Percentiles rank a stretch among this genome's conserved stretches.
Conservation (phyloP, 306 rosid genomes). For the Vigna reflexopilosa region DNA sequence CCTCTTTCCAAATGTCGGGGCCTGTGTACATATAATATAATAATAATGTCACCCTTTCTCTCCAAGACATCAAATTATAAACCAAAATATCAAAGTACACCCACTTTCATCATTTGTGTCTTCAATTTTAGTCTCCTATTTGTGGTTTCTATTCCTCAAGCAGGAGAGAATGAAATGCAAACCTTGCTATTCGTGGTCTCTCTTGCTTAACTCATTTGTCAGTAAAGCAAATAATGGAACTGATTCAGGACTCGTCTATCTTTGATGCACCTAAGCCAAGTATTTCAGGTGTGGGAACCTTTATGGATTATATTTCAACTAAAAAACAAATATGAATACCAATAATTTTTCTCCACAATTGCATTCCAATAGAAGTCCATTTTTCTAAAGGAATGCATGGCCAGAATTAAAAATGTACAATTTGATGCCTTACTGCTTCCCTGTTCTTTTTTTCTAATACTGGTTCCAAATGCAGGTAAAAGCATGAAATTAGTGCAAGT, state of each 20-base stretch:
- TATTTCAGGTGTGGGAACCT: slow-evolving; percentile 38
- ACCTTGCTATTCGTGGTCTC: slow-evolving; percentile 4
- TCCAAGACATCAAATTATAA: slow-evolving; percentile 25
- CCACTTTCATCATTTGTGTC: slow-evolving; percentile 26
- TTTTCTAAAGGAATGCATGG: slow-evolving; percentile 21
- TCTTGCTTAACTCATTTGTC: slow-evolving; percentile 24
- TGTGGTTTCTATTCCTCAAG: slow-evolving; percentile 5
- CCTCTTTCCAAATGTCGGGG: slow-evolving; percentile 49
- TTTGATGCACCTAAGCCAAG: slow-evolving; percentile 16
- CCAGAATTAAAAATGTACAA: slow-evolving; percentile 1
- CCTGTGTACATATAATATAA: slow-evolving; percentile 9
- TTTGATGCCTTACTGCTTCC: background rate
- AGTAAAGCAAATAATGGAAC: slow-evolving; percentile 34
- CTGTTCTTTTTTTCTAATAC: slow-evolving; percentile 11
- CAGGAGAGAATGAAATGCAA: slow-evolving; percentile 31
- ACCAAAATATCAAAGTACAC: slow-evolving; percentile 45
- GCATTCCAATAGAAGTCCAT: background rate
- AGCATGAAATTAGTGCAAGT: too few species aligned
- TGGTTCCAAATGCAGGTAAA: background rate
- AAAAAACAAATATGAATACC: slow-evolving; percentile 12
- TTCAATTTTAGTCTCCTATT: slow-evolving; percentile 22
- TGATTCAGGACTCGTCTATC: slow-evolving; percentile 13
- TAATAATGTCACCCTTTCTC: slow-evolving; percentile 5
- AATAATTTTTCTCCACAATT: slow-evolving; percentile 2
- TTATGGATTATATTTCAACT: slow-evolving; percentile 22